Percentiles rank a stretch among this genome's conserved stretches.
Evolutionary conservation across 306 rosid genomes (phyloP).

Genomic region (Crataegus laevigata): DNA sequence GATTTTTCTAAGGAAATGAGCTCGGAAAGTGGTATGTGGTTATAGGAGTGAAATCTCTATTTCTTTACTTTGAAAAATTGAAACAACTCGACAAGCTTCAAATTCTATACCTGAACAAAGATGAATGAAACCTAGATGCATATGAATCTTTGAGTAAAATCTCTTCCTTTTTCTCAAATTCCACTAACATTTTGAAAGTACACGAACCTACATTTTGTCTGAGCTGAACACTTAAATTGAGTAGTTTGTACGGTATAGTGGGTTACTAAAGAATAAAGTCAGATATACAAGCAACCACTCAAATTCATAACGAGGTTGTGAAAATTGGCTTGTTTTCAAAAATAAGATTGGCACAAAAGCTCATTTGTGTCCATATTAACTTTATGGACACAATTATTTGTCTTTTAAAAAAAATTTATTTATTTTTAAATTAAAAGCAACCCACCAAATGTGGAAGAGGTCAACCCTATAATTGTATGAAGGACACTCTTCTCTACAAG

Average conservation of each 20-base stretch:
- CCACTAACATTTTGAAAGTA: background rate
- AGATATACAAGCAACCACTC: background rate
- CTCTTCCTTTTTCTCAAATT: background rate
- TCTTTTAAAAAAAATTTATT: no score
- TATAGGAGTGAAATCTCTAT: no score
- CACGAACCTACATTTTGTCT: background rate
- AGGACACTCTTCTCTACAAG: no score
- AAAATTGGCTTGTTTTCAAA: background rate
- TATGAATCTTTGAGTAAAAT: background rate
- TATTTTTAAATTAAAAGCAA: no score
- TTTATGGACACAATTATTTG: no score
- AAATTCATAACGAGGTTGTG: background rate
- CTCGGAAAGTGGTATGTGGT: no score
- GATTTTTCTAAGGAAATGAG: no score
- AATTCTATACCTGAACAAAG: no score
- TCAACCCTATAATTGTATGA: no score
- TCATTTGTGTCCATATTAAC: no score
- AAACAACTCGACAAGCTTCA: background rate
- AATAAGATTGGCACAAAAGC: no score
- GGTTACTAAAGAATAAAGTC: background rate
- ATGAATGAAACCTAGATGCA: background rate
- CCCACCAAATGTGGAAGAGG: no score
- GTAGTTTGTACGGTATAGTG: slow-evolving; percentile 12
- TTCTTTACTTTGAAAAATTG: background rate
- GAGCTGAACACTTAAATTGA: background rate